Conservation (phyloP, 345 rosid species). For the Eucalyptus sp. region DNA sequence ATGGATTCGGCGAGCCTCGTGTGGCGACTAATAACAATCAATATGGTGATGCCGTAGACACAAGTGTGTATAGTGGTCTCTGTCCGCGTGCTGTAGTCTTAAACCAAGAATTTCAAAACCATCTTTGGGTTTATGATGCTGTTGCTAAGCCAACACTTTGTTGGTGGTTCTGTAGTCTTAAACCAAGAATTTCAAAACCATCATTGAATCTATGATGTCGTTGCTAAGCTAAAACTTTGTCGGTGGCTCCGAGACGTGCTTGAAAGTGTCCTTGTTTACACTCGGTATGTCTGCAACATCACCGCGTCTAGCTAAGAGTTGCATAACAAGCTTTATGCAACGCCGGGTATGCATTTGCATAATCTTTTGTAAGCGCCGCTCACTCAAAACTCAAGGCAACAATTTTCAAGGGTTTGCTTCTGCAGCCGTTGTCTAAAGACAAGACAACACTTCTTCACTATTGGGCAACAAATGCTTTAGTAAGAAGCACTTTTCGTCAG, state of each 20-base stretch:
- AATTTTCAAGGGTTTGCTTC: neutral
- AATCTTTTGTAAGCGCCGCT: neutral
- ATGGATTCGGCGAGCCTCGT: neutral
- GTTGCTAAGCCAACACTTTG: neutral
- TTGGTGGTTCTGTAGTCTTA: neutral
- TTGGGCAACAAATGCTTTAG: neutral
- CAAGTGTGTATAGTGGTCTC: neutral
- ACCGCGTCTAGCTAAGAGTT: neutral
- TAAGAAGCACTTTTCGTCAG: neutral
- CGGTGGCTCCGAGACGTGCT: neutral
- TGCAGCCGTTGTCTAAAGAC: neutral
- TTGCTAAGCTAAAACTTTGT: neutral
- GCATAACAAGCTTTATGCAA: neutral
- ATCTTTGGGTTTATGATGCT: neutral
- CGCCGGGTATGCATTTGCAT: neutral
- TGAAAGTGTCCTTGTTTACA: neutral
- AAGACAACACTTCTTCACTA: neutral
- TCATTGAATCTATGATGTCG: neutral
- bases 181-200: neutral
- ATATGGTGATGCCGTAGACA: neutral
- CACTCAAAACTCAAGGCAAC: neutral
- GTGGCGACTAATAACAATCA: neutral
- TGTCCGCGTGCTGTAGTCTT: neutral
- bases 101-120: neutral
- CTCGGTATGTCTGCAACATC: neutral